A percentile compares a stretch with the other conserved stretches of the same genome.
Evolutionary conservation across 2,329 filamentous ascomycete species (phyloP).

Genomic region (Fusarium sp.): DNA sequence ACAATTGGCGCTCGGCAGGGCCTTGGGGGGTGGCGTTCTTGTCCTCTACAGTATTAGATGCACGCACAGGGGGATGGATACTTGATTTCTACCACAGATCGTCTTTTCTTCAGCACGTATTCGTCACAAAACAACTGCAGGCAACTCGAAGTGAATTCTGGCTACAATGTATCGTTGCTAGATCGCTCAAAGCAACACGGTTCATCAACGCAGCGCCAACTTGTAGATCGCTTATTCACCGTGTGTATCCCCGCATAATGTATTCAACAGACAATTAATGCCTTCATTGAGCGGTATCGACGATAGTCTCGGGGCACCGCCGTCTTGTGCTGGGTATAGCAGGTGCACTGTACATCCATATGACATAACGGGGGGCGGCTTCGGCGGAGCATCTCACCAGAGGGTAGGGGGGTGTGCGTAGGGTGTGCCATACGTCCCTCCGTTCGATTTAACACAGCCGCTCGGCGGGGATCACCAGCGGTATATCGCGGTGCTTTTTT

Average conservation of each 20-base stretch:
- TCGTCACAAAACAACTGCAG: neutral
- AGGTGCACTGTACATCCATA: conserved; percentile 13
- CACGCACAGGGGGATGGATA: conserved; percentile 28
- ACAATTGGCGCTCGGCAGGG: conserved; percentile 35
- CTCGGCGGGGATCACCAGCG: conserved; percentile 39
- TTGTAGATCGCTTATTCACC: neutral
- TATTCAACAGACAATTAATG: neutral
- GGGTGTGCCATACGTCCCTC: conserved; percentile 19
- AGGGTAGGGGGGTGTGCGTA: conserved; percentile 30
- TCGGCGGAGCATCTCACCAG: conserved; percentile 35
- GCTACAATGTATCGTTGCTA: neutral
- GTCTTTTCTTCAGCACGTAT: conserved; percentile 4
- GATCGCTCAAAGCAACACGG: neutral
- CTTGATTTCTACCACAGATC: conserved; percentile 23
- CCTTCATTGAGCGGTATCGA: conserved; percentile 4
- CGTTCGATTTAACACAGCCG: conserved; percentile 33
- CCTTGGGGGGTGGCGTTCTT: conserved; percentile 27
- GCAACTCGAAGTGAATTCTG: neutral
- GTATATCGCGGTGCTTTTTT: conserved; percentile 38
- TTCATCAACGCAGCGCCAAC: neutral
- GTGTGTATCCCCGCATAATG: neutral
- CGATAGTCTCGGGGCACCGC: conserved; percentile 22
- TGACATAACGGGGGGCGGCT: conserved; percentile 43
- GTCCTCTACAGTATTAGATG: neutral
- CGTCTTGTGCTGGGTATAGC: conserved; percentile 26